Conservation (phyloP, 108 stramenopile species). For the Nitzschia palea region DNA sequence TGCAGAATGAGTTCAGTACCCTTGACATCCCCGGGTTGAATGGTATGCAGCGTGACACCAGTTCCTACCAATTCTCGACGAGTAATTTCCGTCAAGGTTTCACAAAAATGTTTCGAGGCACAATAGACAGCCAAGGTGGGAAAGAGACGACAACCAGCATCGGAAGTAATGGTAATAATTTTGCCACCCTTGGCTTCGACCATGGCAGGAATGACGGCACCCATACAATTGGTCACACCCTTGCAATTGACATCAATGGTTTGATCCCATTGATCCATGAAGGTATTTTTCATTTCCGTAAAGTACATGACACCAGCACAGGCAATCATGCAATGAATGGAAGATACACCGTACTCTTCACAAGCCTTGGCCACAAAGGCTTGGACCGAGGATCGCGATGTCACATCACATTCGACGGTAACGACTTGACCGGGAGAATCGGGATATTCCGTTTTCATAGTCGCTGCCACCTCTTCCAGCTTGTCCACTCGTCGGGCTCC, state of each 20-base stretch:
- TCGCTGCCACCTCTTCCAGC: constrained; percentile 39
- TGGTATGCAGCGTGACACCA: constrained; percentile 52
- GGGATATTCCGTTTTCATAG: constrained; percentile 14
- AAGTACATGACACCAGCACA: constrained; percentile 86
- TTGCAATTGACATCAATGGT: constrained; percentile 84
- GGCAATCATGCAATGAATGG: constrained; percentile 54
- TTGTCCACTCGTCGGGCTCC: constrained; percentile 67
- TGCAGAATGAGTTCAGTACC: constrained; percentile 51
- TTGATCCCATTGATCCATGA: constrained; percentile 79
- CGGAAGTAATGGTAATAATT: constrained; percentile 76
- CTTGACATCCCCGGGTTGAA: constrained; percentile 61
- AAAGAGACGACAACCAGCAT: constrained; percentile 73
- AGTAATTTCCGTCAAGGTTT: constrained; percentile 52
- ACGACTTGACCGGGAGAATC: constrained; percentile 17
- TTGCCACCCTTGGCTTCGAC: constrained; percentile 63
- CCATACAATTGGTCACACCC: constrained; percentile 70
- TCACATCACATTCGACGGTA: constrained; percentile 47
- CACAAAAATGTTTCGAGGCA: constrained; percentile 73
- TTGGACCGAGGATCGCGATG: constrained; percentile 33
- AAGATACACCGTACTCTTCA: constrained; percentile 18
- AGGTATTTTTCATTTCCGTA: constrained; percentile 66
- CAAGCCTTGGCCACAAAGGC: constrained; percentile 33
- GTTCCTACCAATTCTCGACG: constrained; percentile 52
- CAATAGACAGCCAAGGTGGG: constrained; percentile 73
- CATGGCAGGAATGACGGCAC: constrained; percentile 61